These are phyloP conservation scores for Stentor coeruleus DNA, from an alignment of 73 alveolate genomes.

Conservation along the genomic window DNA sequence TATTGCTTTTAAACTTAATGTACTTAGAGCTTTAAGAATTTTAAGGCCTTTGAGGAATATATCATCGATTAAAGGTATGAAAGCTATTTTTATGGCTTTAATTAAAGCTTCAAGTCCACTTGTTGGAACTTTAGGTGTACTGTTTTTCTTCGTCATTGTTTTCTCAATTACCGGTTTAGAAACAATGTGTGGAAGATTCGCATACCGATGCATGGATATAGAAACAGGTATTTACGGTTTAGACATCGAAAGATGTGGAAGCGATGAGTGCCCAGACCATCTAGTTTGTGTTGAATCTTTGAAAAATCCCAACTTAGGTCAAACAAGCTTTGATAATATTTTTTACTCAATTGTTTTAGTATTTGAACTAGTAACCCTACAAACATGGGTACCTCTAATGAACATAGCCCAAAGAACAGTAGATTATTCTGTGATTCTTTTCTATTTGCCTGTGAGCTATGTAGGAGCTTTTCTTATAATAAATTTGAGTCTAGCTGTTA, in stretches of 20 bases:
- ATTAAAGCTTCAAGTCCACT: conserved; percentile 51
- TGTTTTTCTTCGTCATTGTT: conserved; percentile 81
- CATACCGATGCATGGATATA: not conserved
- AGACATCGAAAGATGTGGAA: conserved; percentile 16
- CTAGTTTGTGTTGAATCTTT: conserved; percentile 38
- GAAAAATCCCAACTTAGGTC: conserved; percentile 34
- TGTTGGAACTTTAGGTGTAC: conserved; percentile 67
- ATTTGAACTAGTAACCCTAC: conserved; percentile 45
- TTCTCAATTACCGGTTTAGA: conserved; percentile 83
- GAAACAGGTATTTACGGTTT: conserved; percentile 35
- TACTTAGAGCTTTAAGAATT: not conserved
- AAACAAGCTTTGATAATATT: conserved; percentile 37
- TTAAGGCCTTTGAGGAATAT: conserved; percentile 45
- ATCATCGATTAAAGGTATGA: conserved; percentile 40
- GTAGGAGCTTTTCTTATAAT: conserved; percentile 56
- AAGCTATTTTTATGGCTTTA: conserved; percentile 37
- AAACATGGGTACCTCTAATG: conserved; percentile 56
- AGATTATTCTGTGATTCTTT: conserved; percentile 15
- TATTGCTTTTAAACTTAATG: conserved; percentile 34
- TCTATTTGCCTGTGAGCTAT: conserved; percentile 44
- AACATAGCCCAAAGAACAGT: conserved; percentile 19
- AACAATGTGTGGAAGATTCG: conserved; percentile 3
- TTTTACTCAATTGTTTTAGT: conserved; percentile 34
- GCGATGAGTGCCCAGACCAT: not conserved
- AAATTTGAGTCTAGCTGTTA: conserved; percentile 70